Evolutionary conservation across 225 moss, liverwort and hornwort species (phyloP).

Genomic region (Rhytidiadelphus loreus): DNA sequence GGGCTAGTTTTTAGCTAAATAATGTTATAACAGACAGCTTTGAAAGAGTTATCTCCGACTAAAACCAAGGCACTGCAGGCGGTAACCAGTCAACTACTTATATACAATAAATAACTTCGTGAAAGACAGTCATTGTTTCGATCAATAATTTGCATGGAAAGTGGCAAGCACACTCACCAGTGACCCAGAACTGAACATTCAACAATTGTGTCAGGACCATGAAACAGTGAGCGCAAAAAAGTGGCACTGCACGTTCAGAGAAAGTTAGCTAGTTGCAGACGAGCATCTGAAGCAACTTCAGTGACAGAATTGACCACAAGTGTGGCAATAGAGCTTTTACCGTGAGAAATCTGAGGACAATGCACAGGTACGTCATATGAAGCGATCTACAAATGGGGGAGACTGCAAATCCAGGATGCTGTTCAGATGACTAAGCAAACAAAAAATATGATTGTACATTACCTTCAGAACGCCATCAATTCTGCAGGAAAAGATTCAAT

Average conservation of each 20-base stretch:
- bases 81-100: neutral
- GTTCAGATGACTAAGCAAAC: neutral
- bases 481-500: neutral
- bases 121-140: neutral
- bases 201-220: neutral
- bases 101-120: neutral
- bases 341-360: neutral
- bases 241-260: neutral
- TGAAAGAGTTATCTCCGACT: neutral
- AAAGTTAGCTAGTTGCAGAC: neutral
- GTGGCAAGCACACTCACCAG: neutral
- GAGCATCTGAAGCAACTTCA: neutral
- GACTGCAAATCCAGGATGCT: neutral
- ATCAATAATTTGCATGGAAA: neutral
- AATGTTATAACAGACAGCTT: neutral
- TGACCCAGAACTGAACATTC: neutral
- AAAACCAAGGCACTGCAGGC: neutral
- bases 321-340: neutral
- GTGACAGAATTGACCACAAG: neutral
- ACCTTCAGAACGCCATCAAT: neutral
- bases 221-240: neutral
- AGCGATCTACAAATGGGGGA: neutral
- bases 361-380: neutral
- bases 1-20: too few species aligned
- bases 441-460: neutral